phyloP scores from a whole-genome alignment of 2,329 filamentous ascomycete species.

The Thielaviopsis punctulata region DNA sequence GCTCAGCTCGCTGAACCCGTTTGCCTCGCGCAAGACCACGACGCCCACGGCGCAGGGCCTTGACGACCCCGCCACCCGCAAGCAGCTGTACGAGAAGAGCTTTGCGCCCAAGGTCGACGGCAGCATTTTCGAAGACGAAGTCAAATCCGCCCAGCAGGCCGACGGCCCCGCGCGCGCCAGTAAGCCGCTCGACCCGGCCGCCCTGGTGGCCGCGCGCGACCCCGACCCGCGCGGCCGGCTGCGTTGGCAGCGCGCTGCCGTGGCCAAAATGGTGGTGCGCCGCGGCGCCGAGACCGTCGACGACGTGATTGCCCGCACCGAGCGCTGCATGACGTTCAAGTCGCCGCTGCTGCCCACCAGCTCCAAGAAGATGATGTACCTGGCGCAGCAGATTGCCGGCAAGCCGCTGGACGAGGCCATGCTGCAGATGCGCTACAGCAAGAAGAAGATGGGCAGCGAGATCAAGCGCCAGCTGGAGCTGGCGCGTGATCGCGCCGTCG shows the following conservation, averaged over 20 bases:
- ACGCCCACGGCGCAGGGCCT: conserved; percentile 20
- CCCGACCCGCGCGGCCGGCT: conserved; percentile 56
- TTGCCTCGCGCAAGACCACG: conserved; percentile 12
- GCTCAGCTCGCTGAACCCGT: conserved; percentile 22
- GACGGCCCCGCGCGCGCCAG: conserved; percentile 15
- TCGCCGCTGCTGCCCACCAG: conserved; percentile 66
- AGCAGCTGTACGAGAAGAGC: conserved; percentile 24
- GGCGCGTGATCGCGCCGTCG: conserved; percentile 66
- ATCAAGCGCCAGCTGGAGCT: conserved; percentile 63
- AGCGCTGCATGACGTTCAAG: conserved; percentile 38
- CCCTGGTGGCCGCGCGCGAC: conserved; percentile 33
- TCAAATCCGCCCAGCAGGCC: conserved; percentile 24
- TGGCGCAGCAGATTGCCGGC: conserved; percentile 77
- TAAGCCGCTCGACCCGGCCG: conserved; percentile 12
- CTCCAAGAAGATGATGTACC: conserved; percentile 75
- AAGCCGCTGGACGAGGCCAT: conserved; percentile 92
- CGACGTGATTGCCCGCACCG: conserved; percentile 49
- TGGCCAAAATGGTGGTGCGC: conserved; percentile 56
- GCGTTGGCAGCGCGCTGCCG: conserved; percentile 69
- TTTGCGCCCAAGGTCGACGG: conserved; percentile 29
- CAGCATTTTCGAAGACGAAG: conserved; percentile 46
- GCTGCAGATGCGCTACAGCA: conserved; percentile 83
- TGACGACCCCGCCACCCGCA: conserved; percentile 25
- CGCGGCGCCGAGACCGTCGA: conserved; percentile 33
- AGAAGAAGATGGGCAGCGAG: conserved; percentile 79